Conservation (phyloP, 805 yeast species). For the Wickerhamiella slavikovae region DNA sequence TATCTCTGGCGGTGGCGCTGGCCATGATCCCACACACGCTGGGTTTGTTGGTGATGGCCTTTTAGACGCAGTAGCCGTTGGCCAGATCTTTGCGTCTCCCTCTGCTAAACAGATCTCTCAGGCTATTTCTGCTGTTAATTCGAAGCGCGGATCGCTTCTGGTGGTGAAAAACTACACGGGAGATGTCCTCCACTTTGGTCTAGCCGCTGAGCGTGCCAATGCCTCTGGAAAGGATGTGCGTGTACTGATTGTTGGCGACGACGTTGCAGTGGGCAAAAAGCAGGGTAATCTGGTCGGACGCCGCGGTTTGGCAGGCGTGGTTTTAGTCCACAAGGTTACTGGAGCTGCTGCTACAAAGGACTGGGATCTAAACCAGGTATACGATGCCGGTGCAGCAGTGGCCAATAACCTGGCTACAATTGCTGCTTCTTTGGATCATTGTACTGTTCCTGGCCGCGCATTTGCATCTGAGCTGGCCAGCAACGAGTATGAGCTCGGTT, state of each 20-base stretch:
- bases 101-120: slow-evolving; percentile 71
- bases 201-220: slow-evolving; percentile 76
- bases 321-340: slow-evolving; percentile 62
- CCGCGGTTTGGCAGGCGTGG: slow-evolving; percentile 86
- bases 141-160: slow-evolving; percentile 46
- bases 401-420: slow-evolving; percentile 58
- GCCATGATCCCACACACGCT: slow-evolving; percentile 88
- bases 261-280: slow-evolving; percentile 79
- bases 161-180: slow-evolving; percentile 90
- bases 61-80: slow-evolving; percentile 63
- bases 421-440: slow-evolving; percentile 78
- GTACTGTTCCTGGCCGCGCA: slow-evolving; percentile 70
- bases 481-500: slow-evolving; percentile 69
- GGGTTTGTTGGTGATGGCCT: slow-evolving; percentile 77
- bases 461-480: slow-evolving; percentile 31
- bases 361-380: slow-evolving; percentile 30
- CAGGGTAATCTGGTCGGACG: slow-evolving; percentile 87
- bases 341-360: slow-evolving; percentile 42
- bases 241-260: slow-evolving; percentile 68
- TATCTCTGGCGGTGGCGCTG: slow-evolving; percentile 86
- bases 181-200: slow-evolving; percentile 78
- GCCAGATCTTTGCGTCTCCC: slow-evolving; percentile 86
- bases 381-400: slow-evolving; percentile 36
- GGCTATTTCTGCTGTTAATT: slow-evolving; percentile 38
- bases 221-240: slow-evolving; percentile 55